Evolutionary conservation across 1,139 yeast species (phyloP), one percentile per base, ranked within the genome.

Genomic region (Diutina siamensis): DNA sequence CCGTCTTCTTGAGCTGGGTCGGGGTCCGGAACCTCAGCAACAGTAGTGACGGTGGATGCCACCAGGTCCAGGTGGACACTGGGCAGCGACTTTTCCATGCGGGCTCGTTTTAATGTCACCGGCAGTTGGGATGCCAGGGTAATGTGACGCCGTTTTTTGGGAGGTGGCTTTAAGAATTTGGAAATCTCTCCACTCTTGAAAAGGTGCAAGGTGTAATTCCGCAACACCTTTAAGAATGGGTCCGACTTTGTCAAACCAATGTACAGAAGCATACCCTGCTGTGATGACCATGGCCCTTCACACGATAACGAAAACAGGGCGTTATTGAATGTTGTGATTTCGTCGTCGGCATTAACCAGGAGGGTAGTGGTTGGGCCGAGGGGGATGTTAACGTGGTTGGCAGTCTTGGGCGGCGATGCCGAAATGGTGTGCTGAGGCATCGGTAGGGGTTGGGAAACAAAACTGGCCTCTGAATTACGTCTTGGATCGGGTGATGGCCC

Each of bases 241-340:
- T 71, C 76, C 48, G 67, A 59, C 48, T 70, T 71, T 3, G 71
- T 64, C 40, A 70, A 54, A 1, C 74, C 75, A 41, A 68, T 60
- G 48, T 67, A 70, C 2, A 73, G 65, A 25, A 70, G 51, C n/a
- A 62, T 57, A 1, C 76, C 76, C 46, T 68, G 72, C 41, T 61
- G 64, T 49, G 68, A 73, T 63, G 72, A 62, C 38, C 53, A 52
- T 1, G 63, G 59, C 2, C 74, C 74, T 46, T 69, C 74, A 5
- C 65, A 57, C 47, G 60, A 57, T 21, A 70, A 53, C 0, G 74
- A 62, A 49, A 54, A 60, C 46, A 66, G 62, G 2, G 75, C 71
- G 50, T 63, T 59, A n/a, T 64, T 50, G 49, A 68, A 68, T 1
- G 63, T 55, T 20, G 58, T 58, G 48, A 71, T 61, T 9, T 62